A percentile compares a stretch with the other conserved stretches of the same genome.
Conservation (phyloP, 768 basidiomycete species). For the Boletus sp. region DNA sequence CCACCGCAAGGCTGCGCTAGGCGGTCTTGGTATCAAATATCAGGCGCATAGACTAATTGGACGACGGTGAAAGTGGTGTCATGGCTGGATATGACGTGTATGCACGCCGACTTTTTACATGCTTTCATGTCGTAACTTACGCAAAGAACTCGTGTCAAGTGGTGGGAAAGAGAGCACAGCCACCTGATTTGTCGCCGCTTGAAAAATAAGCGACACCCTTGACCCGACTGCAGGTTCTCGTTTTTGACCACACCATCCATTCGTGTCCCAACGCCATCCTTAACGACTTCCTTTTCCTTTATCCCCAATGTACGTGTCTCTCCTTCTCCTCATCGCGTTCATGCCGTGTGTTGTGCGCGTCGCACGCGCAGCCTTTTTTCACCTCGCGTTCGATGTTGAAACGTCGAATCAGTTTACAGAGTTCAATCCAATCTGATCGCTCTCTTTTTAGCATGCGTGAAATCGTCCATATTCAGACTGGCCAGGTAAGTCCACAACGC, state of each 20-base stretch:
- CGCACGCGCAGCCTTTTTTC: conserved; percentile 20
- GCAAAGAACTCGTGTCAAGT: conserved; percentile 1
- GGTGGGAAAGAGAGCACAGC: conserved; percentile 24
- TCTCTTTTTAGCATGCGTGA: conserved; percentile 81
- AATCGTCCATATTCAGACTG: conserved; percentile 99
- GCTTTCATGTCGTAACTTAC: conserved; percentile 8
- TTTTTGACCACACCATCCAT: conserved; percentile 37
- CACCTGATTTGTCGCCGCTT: conserved; percentile 34
- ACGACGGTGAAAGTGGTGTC: background rate
- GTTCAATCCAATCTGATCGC: conserved; percentile 26
- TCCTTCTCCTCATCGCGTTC: conserved; percentile 14
- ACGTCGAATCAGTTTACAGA: conserved; percentile 14
- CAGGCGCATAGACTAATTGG: background rate
- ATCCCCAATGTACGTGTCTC: conserved; percentile 33
- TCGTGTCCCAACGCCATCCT: conserved; percentile 34
- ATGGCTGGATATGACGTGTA: background rate
- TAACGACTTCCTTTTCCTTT: conserved; percentile 22
- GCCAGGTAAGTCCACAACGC: conserved; percentile 65
- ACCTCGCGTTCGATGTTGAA: conserved; percentile 19
- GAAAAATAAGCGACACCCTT: conserved; percentile 38
- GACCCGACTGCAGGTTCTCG: conserved; percentile 33
- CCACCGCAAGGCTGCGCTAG: background rate
- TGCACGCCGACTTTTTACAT: conserved; percentile 7
- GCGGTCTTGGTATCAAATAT: background rate
- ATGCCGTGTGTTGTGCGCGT: conserved; percentile 28